Evolutionary conservation across 495 filamentous ascomycete genomes (phyloP).

Genomic region (Penicillium cataractarum): DNA sequence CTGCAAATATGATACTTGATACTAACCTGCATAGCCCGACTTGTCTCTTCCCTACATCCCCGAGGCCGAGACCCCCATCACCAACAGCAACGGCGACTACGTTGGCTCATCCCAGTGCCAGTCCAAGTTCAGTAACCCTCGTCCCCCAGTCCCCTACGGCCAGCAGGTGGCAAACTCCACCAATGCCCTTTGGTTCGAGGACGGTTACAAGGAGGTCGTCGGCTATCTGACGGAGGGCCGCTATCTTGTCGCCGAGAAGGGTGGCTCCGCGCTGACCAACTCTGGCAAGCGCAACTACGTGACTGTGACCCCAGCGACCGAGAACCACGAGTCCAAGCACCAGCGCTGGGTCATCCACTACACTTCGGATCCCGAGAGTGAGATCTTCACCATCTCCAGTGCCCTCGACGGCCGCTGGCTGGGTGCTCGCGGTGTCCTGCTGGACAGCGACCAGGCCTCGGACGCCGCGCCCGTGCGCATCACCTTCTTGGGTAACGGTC

Average conservation of each 20-base stretch:
- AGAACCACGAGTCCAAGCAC: constrained; percentile 39
- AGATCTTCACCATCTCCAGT: constrained; percentile 51
- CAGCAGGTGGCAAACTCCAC: constrained; percentile 39
- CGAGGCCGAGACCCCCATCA: constrained; percentile 42
- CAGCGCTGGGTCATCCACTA: constrained; percentile 59
- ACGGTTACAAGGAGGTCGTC: constrained; percentile 56
- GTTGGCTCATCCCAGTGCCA: constrained; percentile 50
- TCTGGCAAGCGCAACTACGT: constrained; percentile 21
- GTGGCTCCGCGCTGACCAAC: constrained; percentile 38
- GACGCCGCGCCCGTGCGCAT: constrained; percentile 43
- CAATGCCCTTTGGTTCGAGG: constrained; percentile 46
- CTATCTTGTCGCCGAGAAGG: constrained; percentile 43
- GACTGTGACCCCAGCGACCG: constrained; percentile 34
- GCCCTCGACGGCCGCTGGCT: constrained; percentile 52
- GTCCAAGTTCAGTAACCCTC: constrained; percentile 32
- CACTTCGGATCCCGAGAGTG: constrained; percentile 39
- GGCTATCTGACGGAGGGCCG: constrained; percentile 58
- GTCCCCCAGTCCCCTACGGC: constrained; percentile 54
- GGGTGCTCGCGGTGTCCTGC: constrained; percentile 28
- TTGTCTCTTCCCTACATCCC: constrained; percentile 49
- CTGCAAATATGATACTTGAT: neutral
- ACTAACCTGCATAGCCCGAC: constrained; percentile 40
- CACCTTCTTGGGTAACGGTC: constrained; percentile 43
- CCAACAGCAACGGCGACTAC: constrained; percentile 40
- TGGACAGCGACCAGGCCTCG: constrained; percentile 17